Conservation (phyloP, 768 basidiomycete species). For the Calocera cornea region DNA sequence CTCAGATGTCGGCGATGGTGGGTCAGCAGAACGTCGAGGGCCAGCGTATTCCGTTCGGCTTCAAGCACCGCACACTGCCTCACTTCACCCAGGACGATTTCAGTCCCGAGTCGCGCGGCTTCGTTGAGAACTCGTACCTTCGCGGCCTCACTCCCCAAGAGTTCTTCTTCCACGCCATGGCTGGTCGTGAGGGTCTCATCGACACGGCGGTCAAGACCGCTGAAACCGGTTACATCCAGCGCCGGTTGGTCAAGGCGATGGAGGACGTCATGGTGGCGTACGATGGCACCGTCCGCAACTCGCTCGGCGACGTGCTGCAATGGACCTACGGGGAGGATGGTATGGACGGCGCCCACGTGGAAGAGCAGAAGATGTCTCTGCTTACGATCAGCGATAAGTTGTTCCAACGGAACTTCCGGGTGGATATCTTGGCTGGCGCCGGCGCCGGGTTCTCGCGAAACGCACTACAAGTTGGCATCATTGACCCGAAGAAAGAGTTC, state of each 20-base stretch:
- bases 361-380: slow-evolving; percentile 85
- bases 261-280: slow-evolving; percentile 97
- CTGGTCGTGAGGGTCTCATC: slow-evolving; percentile 95
- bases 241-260: slow-evolving; percentile 91
- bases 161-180: slow-evolving; percentile 99
- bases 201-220: slow-evolving; percentile 99
- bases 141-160: slow-evolving; percentile 94
- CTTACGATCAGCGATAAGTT: slow-evolving; percentile 66
- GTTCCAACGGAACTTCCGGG: slow-evolving; percentile 87
- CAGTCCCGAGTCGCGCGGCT: slow-evolving; percentile 92
- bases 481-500: slow-evolving; percentile 49
- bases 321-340: slow-evolving; percentile 98
- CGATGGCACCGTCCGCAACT: slow-evolving; percentile 95
- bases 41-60: slow-evolving; percentile 95
- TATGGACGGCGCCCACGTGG: slow-evolving; percentile 96
- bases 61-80: slow-evolving; percentile 88
- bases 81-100: slow-evolving; percentile 99
- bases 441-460: slow-evolving; percentile 74
- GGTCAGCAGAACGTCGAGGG: slow-evolving; percentile 98
- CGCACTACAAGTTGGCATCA: slow-evolving; percentile 74
- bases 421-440: slow-evolving; percentile 55
- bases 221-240: slow-evolving; percentile 98
- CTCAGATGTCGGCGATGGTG: slow-evolving; percentile 99
- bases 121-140: slow-evolving; percentile 97
- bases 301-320: slow-evolving; percentile 88